Evolutionary conservation across 441 rosid genomes (phyloP), one percentile per base, ranked within the genome.

Genomic region (Jatropha multifida): DNA sequence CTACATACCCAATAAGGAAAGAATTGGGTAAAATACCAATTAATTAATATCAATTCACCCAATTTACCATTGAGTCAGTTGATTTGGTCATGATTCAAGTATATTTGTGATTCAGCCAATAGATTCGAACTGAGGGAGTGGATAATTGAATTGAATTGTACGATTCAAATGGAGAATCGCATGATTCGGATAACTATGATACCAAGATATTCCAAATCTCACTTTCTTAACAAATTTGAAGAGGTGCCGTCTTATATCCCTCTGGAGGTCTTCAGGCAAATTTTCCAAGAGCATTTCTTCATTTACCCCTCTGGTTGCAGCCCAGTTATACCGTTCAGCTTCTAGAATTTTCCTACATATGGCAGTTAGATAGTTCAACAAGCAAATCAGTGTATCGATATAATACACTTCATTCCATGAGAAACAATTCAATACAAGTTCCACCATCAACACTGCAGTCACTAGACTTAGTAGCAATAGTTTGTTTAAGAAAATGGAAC

Each of bases 221-320:
- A 90, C 99, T 73, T 89, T 85, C 83, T 91, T 88, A 73, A 91
- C 90, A 80, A 93, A 91, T 78, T 81, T 89, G 90, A 88, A 95
- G 80, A 91, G 96, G 71, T 95, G 97, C 27, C 94, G 88, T 79
- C 93, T 86, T 81, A 94, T 90, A 42, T 93, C 97, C 83, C 92
- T 89, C 71, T 88, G 98, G 76, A 93, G 88, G 74, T 93, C 98
- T 79, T 94, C 99, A 7, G 99, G 98, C 84, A 93, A 82, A 83
- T 88, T 90, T 78, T 88, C 88, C 58, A 93, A 78, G 7, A 95
- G 92, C 83, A 76, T 54, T 58, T 85, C 98, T 79, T 93, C 98
- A 51, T 91, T 88, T 56, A 91, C 92, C 37, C 99, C 99, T 87
- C 97, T 89, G 4, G 98, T 93, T 49, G 97, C 94, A 74, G 97